Conservation (phyloP, 306 rosid genomes). For the Sindora glabra region DNA sequence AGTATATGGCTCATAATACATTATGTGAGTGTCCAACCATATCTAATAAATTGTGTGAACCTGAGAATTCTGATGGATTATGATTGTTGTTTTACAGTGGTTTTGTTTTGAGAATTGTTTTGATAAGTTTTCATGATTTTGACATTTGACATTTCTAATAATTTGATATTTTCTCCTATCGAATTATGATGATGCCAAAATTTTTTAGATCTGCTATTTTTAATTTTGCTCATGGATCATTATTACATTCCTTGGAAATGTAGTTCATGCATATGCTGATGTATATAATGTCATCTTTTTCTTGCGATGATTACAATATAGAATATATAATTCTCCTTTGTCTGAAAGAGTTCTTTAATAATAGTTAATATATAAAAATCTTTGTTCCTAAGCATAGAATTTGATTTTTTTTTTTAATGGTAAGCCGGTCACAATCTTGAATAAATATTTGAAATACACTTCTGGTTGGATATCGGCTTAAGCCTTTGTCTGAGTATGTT, state of each 20-base stretch:
- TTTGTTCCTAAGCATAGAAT: too few relatives aligned
- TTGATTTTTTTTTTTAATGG: too few relatives aligned
- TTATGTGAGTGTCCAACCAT: too few relatives aligned
- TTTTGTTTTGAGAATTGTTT: not conserved
- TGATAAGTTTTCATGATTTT: not conserved
- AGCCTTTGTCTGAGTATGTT: constrained; percentile 5
- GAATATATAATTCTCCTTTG: not conserved
- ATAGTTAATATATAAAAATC: too few relatives aligned
- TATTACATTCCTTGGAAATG: too few relatives aligned
- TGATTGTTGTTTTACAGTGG: not conserved
- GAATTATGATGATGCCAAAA: not conserved
- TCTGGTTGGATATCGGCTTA: not conserved
- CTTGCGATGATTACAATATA: not conserved
- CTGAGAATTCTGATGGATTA: not conserved
- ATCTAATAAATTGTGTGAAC: too few relatives aligned
- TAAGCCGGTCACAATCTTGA: too few relatives aligned
- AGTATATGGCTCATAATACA: too few relatives aligned
- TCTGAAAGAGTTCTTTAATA: not conserved
- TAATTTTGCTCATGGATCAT: too few relatives aligned
- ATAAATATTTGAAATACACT: constrained; percentile 1
- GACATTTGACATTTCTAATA: not conserved
- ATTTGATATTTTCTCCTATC: not conserved
- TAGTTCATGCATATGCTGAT: not conserved
- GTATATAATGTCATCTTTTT: not conserved
- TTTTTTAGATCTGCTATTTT: too few relatives aligned